Base-by-base conservation (phyloP, 148 eudicot species). In the Limonium bicolor region DNA sequence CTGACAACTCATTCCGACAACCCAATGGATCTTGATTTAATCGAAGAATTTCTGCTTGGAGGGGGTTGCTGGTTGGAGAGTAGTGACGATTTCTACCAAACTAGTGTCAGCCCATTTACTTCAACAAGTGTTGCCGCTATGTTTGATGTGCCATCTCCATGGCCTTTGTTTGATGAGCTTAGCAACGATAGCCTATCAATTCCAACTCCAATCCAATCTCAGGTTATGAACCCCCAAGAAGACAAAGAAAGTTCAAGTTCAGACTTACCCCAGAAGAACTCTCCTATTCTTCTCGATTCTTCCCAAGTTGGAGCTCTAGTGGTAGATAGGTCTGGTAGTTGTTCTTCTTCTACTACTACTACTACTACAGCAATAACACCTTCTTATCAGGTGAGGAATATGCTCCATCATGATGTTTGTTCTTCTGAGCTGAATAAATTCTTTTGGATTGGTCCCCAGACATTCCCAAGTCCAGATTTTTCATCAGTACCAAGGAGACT, bases 61-160 rank as follows among this genome's bases (percentile, higher is more conserved):
- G n/a, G n/a, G n/a, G 96, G 96, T 7, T 86, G 87, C 70, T 86
- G 96, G 93, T 59, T 81, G 31, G 93, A 75, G 56, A 58, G 80
- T 30, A 56, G 59, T 20, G 67, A 64, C 54, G 93, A 74, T n/a
- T n/a, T n/a, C n/a, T n/a, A n/a, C n/a, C n/a, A n/a, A n/a, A n/a
- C n/a, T n/a, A n/a, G n/a, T n/a, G 36, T 81, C 81, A 44, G 72
- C 68, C 70, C 65, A 65, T 74, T 21, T 60, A 58, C 30, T 43
- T 31, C 30, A 24, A 4, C 66, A 72, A n/a, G n/a, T n/a, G n/a
- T n/a, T 20, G 66, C 70, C 79, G n/a, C 30, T 59, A 69, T 2
- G 53, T 48, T 30, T 60, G 55, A 1, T 33, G 44, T 62, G 48
- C 73, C 24, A 68, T 63, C 32, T 70, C n/a, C n/a, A n/a, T n/a